Evolutionary conservation across 257 asterid species (phyloP).

Genomic region (Fraxinus pennsylvanica): DNA sequence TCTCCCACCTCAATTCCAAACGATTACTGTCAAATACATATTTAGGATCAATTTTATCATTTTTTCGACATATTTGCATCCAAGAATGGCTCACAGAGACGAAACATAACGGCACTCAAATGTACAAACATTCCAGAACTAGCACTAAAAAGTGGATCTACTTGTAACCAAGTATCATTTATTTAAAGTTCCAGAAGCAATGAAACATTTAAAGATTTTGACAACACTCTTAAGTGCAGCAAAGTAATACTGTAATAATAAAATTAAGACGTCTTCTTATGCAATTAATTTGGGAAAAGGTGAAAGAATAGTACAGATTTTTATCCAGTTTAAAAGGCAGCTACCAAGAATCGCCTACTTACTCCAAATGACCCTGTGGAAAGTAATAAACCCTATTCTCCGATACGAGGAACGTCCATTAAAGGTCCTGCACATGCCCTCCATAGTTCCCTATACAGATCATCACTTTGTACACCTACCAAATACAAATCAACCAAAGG

Average conservation of each 20-base stretch:
- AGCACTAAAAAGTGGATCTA: conserved; percentile 86
- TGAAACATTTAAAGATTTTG: neutral
- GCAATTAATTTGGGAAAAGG: neutral
- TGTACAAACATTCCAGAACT: conserved; percentile 98
- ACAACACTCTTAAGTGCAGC: conserved; percentile 15
- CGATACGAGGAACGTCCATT: conserved; percentile 62
- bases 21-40: conserved; percentile 68
- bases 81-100: conserved; percentile 88
- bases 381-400: conserved; percentile 72
- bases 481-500: conserved; percentile 24
- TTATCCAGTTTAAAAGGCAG: too few relatives aligned
- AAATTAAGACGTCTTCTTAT: conserved; percentile 8
- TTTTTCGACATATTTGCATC: conserved; percentile 80
- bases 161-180: conserved; percentile 45
- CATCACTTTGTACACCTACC: conserved; percentile 41
- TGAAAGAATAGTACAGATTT: too few relatives aligned
- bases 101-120: conserved; percentile 92
- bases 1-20: conserved; percentile 19
- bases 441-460: conserved; percentile 69
- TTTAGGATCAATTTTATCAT: conserved; percentile 83
- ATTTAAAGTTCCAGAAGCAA: conserved; percentile 13
- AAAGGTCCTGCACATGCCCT: conserved; percentile 92
- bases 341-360: conserved; percentile 37
- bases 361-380: conserved; percentile 92
- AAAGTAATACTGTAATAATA: neutral